Conservation (phyloP, 2,329 filamentous ascomycete genomes). For the Diaporthe velutina region DNA sequence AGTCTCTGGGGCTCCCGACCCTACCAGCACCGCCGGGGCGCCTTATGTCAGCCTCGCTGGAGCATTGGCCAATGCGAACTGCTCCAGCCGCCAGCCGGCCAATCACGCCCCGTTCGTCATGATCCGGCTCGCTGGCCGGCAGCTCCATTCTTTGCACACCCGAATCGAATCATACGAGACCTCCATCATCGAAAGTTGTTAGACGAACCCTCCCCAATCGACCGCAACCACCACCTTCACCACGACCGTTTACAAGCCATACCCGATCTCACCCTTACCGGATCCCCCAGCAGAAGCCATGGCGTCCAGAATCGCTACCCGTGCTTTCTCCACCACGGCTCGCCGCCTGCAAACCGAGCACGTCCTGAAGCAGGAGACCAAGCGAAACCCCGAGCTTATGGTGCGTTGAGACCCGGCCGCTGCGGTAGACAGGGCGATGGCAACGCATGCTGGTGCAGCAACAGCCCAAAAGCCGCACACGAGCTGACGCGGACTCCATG, state of each 20-base stretch:
- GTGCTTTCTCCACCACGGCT: conserved; percentile 66
- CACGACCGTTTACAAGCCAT: conserved; percentile 16
- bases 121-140: conserved; percentile 17
- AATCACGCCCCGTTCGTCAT: conserved; percentile 37
- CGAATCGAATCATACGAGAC: conserved; percentile 36
- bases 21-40: too few relatives aligned
- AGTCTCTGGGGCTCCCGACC: background rate
- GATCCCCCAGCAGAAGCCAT: conserved; percentile 54
- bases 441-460: background rate
- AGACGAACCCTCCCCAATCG: conserved; percentile 13
- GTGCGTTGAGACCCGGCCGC: conserved; percentile 53
- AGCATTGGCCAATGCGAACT: conserved; percentile 35
- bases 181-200: conserved; percentile 29
- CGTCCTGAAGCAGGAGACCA: conserved; percentile 69
- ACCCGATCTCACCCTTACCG: conserved; percentile 26
- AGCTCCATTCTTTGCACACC: conserved; percentile 30
- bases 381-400: conserved; percentile 64
- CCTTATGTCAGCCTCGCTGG: conserved; percentile 29
- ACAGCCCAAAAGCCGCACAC: conserved; percentile 3
- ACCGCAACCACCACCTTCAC: conserved; percentile 38
- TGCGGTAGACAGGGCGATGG: background rate
- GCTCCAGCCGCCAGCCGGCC: background rate
- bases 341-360: conserved; percentile 64
- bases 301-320: conserved; percentile 69
- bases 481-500: conserved; percentile 42